These are phyloP conservation scores for Cyclotella atomus DNA, from an alignment of 108 stramenopile species.

Conservation along the genomic window DNA sequence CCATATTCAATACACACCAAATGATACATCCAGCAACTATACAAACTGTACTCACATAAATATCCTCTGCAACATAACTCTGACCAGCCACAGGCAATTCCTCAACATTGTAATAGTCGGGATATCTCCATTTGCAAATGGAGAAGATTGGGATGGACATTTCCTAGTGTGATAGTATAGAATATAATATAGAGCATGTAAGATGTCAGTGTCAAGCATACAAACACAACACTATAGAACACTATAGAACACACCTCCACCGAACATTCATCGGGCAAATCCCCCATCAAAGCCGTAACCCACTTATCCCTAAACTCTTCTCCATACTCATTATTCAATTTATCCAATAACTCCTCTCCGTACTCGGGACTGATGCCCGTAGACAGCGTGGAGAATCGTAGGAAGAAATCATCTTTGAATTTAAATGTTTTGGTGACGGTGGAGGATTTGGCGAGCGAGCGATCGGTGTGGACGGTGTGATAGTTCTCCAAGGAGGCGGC, in stretches of 20 bases:
- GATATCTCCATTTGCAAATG: constrained; percentile 15
- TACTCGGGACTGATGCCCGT: constrained; percentile 5
- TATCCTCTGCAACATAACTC: constrained; percentile 13
- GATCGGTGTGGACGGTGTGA: no score
- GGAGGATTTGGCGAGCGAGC: no score
- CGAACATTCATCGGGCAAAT: constrained; percentile 8
- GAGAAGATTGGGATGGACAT: constrained; percentile 26
- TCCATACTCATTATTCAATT: neutral
- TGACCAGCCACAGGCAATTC: constrained; percentile 26
- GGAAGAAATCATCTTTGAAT: constrained; percentile 35
- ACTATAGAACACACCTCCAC: constrained; percentile 17
- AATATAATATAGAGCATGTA: neutral
- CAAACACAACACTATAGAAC: no score
- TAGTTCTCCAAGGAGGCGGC: no score
- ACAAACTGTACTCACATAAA: constrained; percentile 15
- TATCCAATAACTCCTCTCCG: constrained; percentile 3
- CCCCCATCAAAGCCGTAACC: constrained; percentile 4
- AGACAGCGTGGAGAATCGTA: neutral
- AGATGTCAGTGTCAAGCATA: no score
- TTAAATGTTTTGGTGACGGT: constrained; percentile 24
- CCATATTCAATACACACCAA: no score
- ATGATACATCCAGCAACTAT: no score
- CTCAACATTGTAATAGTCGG: constrained; percentile 21
- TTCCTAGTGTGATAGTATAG: neutral
- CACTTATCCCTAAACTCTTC: constrained; percentile 26